A percentile compares a stretch with the other conserved stretches of the same genome.
Evolutionary conservation across 148 eudicot species (phyloP).

Genomic region (Heliosperma pusillum): DNA sequence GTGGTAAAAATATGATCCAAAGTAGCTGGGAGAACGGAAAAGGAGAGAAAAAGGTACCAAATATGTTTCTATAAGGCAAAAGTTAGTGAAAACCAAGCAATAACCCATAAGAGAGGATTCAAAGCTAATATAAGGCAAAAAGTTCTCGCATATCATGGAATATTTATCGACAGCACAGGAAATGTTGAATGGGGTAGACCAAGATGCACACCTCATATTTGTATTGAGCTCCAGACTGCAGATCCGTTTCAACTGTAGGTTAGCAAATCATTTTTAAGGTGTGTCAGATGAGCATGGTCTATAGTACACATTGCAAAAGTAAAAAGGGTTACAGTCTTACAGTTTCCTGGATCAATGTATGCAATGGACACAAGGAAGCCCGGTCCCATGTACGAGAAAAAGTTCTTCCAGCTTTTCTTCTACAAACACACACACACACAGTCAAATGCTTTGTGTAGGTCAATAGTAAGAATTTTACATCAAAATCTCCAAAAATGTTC

Average conservation of each 20-base stretch:
- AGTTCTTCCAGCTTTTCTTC: conserved; percentile 93
- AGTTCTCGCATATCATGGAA: background rate
- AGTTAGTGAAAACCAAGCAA: background rate
- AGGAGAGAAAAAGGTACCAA: background rate
- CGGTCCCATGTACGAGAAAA: conserved; percentile 89
- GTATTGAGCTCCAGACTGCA: conserved; percentile 85
- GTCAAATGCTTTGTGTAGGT: conserved; percentile 3
- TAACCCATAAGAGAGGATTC: too few species aligned
- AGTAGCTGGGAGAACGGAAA: background rate
- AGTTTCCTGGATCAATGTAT: conserved; percentile 96
- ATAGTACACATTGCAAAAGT: background rate
- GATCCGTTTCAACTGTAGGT: conserved; percentile 86
- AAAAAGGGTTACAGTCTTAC: conserved; percentile 38
- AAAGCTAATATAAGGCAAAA: background rate
- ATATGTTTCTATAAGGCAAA: too few species aligned
- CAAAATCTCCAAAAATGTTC: background rate
- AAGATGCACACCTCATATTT: conserved; percentile 70
- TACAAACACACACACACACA: conserved; percentile 29
- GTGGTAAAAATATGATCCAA: too few species aligned
- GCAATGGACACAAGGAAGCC: conserved; percentile 97
- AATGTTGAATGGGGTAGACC: conserved; percentile 3
- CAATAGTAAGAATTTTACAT: background rate
- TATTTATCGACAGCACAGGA: background rate
- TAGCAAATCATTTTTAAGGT: conserved; percentile 16
- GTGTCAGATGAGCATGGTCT: conserved; percentile 17